Base-by-base conservation (phyloP, 1,284 basidiomycete genomes). In the Laetiporus sulphureus region DNA sequence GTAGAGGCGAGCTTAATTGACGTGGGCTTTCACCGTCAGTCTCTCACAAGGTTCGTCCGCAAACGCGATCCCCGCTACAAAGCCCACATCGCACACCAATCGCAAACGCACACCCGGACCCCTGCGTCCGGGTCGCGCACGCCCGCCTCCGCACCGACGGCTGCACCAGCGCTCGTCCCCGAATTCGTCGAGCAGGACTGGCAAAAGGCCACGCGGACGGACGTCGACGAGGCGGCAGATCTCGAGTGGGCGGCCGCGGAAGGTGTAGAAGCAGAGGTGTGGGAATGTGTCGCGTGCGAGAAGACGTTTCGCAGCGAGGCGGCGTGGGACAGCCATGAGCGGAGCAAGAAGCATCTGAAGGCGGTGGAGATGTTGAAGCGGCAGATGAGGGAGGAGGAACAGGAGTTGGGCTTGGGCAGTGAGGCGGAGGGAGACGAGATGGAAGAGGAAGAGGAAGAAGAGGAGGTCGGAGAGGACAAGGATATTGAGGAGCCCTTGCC, bases 11-110 rank as follows among this genome's bases (percentile, higher is more conserved):
- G 4, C 31, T 32, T 11, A 2, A 7, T n/a, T 20, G 13, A n/a
- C 22, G 12, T 29, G 8, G 23, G 15, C 12, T 27, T 12, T 18
- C n/a, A 2, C 15, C n/a, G n/a, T n/a, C 52, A 93, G 87, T 82
- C 83, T 33, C 72, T 99, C 4, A 88, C 85, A 2, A 75, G 74
- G 52, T 98, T 96, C 60, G 66, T 97, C 41, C 85, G 93, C 41
- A 95, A 94, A 63, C 84, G 95, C 36, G 95, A 99, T 61, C 93
- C 94, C 1, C 78, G 95, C 8, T 92, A 90, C 68, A 93, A 91
- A 61, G 71, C 70, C 2, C 75, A 88, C 59, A 66, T 84, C 33
- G 71, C 70, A 10, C 68, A 65, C 22, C 80, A 82, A 34, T 55
- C 64, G n/a, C 58, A 64, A 38, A 47, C 51, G 23, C 59, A 64